Conservation (phyloP, 495 filamentous ascomycete species). For the Neurospora intermedia region DNA sequence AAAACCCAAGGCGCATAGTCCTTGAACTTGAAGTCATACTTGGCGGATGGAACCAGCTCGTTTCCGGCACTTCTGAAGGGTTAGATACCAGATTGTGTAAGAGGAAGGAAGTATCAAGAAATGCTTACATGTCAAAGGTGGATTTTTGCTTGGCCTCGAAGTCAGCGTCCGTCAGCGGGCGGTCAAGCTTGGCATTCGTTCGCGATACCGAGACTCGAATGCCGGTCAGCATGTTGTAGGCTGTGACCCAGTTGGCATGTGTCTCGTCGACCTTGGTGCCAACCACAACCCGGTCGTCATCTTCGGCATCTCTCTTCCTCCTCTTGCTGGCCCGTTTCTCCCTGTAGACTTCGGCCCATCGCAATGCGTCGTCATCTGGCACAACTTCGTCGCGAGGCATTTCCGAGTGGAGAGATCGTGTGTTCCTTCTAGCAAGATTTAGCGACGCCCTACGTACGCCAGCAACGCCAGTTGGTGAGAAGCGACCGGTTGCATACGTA, state of each 20-base stretch:
- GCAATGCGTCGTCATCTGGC: conserved; percentile 75
- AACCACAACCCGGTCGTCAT: conserved; percentile 90
- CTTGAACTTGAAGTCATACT: conserved; percentile 99
- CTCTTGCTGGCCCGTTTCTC: conserved; percentile 79
- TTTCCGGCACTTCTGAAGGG: conserved; percentile 63
- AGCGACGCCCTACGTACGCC: conserved; percentile 67
- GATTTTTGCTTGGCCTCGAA: conserved; percentile 93
- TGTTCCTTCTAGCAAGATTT: conserved; percentile 66
- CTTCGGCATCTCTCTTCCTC: conserved; percentile 74
- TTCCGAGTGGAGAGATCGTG: conserved; percentile 77
- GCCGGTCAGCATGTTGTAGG: conserved; percentile 99
- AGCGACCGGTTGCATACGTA: conserved; percentile 61
- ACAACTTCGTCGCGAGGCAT: conserved; percentile 69
- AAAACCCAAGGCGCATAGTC: conserved; percentile 99
- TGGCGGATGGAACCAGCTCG: conserved; percentile 92
- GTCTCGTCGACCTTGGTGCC: conserved; percentile 96
- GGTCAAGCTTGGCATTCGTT: conserved; percentile 93
- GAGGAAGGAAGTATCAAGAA: background rate
- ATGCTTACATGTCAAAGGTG: conserved; percentile 80
- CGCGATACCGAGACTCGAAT: conserved; percentile 95
- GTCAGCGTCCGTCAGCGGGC: conserved; percentile 76
- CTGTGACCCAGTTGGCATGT: conserved; percentile 95
- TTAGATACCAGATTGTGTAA: background rate
- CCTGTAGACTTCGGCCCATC: conserved; percentile 86
- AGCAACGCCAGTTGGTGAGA: conserved; percentile 61